Base-by-base conservation (phyloP, 2,329 filamentous ascomycete genomes). In the Aspergillus texensis region DNA sequence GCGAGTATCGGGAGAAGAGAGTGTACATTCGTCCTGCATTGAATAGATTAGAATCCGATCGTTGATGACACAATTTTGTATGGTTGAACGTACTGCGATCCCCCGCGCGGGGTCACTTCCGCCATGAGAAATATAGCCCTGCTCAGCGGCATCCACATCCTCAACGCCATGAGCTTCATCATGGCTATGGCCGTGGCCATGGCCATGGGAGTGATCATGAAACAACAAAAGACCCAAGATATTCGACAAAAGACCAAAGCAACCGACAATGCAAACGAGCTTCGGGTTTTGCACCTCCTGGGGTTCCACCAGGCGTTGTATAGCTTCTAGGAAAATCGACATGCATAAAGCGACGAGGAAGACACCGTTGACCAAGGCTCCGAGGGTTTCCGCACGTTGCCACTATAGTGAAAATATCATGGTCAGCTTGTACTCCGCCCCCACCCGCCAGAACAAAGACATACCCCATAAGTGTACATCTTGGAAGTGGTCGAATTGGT, bases 321-420 rank as follows among this genome's bases (percentile, higher is more conserved):
- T 86, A 19, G 95, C 95, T 79, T 99, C 95, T 72, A 99, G 89
- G 74, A 98, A 91, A 78, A 99, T 99, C 57, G 94, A 96, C 62
- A 99, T 85, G 81, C 95, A 99, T 10, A 99, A 87, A 9, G 95
- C 95, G 74, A 99, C 95, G 52, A 99, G 85, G 82, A 99, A 99
- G 53, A 98, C 94, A 69, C 95, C 95, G 74, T 99, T 99, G 80
- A 98, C 92, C 71, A 98, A 89, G 55, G 95, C 95, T 74, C 95
- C 95, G 6, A 99, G 85, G 12, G 96, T 98, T 83, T 99, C 95
- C 41, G 95, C 95, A 70, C 95, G 92, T 83, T 98, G 91, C 92
- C 94, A 99, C 91, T 94, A 71, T 54, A 36, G 30, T 28, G 21
- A 36, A 34, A 30, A 45, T 11, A 30, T 36, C 9, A 26, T 39